Evolutionary conservation across 331 rosid species (phyloP).

Genomic region (Cydonia oblonga): DNA sequence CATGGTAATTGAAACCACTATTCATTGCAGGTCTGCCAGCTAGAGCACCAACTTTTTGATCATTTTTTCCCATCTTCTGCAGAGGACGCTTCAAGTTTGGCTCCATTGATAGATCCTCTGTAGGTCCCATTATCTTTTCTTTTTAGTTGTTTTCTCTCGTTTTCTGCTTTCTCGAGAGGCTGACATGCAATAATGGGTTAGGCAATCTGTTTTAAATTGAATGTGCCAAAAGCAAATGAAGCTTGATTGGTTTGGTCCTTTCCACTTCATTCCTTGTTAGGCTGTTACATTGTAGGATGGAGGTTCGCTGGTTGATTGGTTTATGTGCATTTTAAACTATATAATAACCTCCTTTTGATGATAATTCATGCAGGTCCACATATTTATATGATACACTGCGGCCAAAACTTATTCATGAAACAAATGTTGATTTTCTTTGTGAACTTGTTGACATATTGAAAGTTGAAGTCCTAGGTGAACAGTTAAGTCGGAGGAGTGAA

Average conservation of each 20-base stretch:
- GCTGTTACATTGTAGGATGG: background rate
- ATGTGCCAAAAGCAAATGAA: background rate
- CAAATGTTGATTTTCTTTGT: slow-evolving; percentile 82
- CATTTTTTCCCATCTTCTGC: slow-evolving; percentile 94
- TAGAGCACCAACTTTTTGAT: slow-evolving; percentile 86
- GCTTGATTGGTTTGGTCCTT: background rate
- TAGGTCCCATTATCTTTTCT: slow-evolving; percentile 18
- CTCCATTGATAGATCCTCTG: slow-evolving; percentile 90
- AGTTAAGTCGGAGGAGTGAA: slow-evolving; percentile 60
- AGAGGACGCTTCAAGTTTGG: slow-evolving; percentile 81
- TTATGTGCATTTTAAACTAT: background rate
- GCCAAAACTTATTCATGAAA: slow-evolving; percentile 90
- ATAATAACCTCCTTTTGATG: background rate
- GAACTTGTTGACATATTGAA: slow-evolving; percentile 94
- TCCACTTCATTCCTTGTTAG: background rate
- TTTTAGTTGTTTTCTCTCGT: background rate
- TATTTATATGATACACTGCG: slow-evolving; percentile 85
- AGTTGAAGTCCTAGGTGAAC: slow-evolving; percentile 89
- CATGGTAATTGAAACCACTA: slow-evolving; percentile 8
- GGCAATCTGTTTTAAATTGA: background rate
- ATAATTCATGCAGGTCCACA: slow-evolving; percentile 59
- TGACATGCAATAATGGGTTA: background rate
- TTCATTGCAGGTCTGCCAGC: slow-evolving; percentile 88
- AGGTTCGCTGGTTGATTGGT: background rate
- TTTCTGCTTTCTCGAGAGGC: background rate